Evolutionary conservation across 139 green algal genomes (phyloP).

Genomic region (Diplosphaera chodatii): DNA sequence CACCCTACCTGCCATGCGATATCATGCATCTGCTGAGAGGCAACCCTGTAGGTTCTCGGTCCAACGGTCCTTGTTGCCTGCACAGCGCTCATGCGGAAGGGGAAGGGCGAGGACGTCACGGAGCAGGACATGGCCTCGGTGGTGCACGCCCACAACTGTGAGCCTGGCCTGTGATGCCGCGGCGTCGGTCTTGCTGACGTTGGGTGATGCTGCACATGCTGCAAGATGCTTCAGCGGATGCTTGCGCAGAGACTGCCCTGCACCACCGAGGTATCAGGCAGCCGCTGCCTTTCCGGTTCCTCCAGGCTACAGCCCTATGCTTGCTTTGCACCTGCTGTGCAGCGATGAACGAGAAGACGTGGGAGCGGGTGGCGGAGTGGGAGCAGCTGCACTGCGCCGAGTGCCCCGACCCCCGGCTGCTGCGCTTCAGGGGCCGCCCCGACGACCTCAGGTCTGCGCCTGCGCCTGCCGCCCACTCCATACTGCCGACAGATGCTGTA

Average conservation of each 20-base stretch:
- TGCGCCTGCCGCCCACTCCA: no score
- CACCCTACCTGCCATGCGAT: no score
- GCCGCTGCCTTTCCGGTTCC: no score
- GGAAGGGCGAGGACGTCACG: constrained; percentile 84
- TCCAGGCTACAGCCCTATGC: no score
- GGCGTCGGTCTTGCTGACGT: constrained; percentile 1
- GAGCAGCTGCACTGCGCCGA: constrained; percentile 74
- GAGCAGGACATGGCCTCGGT: constrained; percentile 89
- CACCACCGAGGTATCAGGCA: no score
- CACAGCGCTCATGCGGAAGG: constrained; percentile 84
- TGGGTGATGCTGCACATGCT: no score
- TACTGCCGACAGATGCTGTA: no score
- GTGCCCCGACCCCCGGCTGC: constrained; percentile 64
- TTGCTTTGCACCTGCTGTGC: background rate
- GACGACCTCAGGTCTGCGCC: constrained; percentile 71
- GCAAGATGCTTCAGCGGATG: no score
- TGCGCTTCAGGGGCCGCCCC: constrained; percentile 77
- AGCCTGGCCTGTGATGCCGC: constrained; percentile 4
- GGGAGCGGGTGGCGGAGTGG: constrained; percentile 73
- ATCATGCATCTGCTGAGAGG: no score
- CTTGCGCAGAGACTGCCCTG: no score
- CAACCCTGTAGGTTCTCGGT: no score
- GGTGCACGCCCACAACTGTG: constrained; percentile 80
- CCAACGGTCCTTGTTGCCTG: background rate
- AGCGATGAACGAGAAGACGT: constrained; percentile 95